These are phyloP conservation scores for Groenewaldozyma sp. DNA, from an alignment of 1,139 yeast genomes.

Conservation along the genomic window DNA sequence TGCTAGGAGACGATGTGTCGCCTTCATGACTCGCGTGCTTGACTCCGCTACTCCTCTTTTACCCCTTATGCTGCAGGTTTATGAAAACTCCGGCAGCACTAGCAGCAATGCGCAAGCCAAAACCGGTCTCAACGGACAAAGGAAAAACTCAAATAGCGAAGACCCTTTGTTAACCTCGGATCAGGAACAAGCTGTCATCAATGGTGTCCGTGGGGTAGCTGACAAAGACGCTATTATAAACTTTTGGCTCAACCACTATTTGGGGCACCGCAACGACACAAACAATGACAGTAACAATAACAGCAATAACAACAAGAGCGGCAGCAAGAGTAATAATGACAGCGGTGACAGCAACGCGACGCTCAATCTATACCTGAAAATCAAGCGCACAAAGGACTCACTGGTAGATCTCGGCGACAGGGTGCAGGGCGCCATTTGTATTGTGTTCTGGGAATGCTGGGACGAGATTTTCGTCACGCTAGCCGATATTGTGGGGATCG, in stretches of 20 bases:
- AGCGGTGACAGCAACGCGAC: constrained; percentile 14
- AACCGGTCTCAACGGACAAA: background rate
- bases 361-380: constrained; percentile 20
- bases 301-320: constrained; percentile 1
- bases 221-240: constrained; percentile 19
- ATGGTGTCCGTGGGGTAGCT: too few species aligned
- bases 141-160: background rate
- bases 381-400: constrained; percentile 22
- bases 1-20: constrained; percentile 25
- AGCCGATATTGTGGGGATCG: constrained; percentile 25
- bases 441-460: constrained; percentile 30
- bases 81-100: constrained; percentile 4
- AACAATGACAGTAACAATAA: background rate
- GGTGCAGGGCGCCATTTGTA: constrained; percentile 28
- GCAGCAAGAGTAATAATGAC: background rate
- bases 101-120: constrained; percentile 5
- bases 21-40: constrained; percentile 19
- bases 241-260: constrained; percentile 23
- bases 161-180: constrained; percentile 3
- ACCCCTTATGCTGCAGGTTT: constrained; percentile 23
- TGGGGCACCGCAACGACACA: too few species aligned
- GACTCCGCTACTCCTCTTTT: constrained; percentile 26
- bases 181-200: background rate
- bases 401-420: constrained; percentile 26
- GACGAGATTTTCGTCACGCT: constrained; percentile 25